A percentile compares a stretch with the other conserved stretches of the same genome.
These are phyloP conservation scores for Ilex asprella DNA, from an alignment of 257 asterid genomes.

Conservation along the genomic window DNA sequence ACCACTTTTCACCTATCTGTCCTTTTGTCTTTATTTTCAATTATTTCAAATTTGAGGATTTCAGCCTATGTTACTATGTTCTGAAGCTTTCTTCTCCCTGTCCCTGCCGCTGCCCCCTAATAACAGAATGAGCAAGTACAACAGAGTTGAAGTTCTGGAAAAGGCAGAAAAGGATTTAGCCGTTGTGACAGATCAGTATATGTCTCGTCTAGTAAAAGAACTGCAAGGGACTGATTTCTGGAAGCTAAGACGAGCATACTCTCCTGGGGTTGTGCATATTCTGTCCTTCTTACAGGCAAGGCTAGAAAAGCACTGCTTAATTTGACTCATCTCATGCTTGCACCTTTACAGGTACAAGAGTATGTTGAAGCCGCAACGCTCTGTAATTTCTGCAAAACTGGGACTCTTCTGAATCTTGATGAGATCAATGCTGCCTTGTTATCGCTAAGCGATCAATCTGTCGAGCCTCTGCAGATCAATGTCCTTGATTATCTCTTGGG, in stretches of 20 bases:
- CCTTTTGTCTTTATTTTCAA: too few species aligned
- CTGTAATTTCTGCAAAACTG: constrained; percentile 74
- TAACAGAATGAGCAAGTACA: constrained; percentile 66
- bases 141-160: constrained; percentile 65
- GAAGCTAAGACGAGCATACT: constrained; percentile 92
- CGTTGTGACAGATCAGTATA: constrained; percentile 57
- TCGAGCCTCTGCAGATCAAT: constrained; percentile 88
- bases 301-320: constrained; percentile 4
- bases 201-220: constrained; percentile 71
- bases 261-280: constrained; percentile 71
- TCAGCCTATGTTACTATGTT: not conserved
- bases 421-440: constrained; percentile 66
- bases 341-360: constrained; percentile 66
- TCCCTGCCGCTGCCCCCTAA: not conserved
- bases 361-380: constrained; percentile 95
- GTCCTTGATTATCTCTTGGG: constrained; percentile 51
- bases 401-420: constrained; percentile 64
- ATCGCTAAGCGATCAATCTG: constrained; percentile 58
- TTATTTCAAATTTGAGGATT: too few species aligned
- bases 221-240: constrained; percentile 86
- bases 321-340: constrained; percentile 15
- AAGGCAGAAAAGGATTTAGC: constrained; percentile 81
- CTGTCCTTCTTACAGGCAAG: constrained; percentile 7
- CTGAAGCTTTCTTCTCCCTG: constrained; percentile 7
- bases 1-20: too few species aligned